These are phyloP conservation scores for Candida alai DNA, from an alignment of 805 yeast species.

Conservation along the genomic window DNA sequence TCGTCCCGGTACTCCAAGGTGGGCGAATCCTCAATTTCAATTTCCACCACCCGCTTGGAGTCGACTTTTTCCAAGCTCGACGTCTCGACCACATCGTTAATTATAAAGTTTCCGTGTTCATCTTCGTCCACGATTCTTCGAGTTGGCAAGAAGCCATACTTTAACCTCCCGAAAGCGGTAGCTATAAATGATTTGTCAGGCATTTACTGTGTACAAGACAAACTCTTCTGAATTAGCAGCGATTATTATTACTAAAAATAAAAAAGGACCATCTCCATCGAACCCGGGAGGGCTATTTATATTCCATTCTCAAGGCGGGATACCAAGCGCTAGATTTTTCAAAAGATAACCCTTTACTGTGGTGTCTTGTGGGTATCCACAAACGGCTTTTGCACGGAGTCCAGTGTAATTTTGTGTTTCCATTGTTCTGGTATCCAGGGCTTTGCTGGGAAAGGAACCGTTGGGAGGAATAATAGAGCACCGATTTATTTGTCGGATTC, in stretches of 20 bases:
- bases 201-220: neutral
- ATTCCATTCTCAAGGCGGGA: too few relatives aligned
- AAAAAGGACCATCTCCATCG: too few relatives aligned
- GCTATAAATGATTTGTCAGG: neutral
- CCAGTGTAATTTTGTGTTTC: neutral
- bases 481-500: too few relatives aligned
- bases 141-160: conserved; percentile 35
- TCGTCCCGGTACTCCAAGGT: conserved; percentile 31
- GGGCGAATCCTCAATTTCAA: conserved; percentile 4
- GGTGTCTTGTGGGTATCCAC: too few relatives aligned
- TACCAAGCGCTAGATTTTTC: too few relatives aligned
- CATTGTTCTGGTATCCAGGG: too few relatives aligned
- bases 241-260: too few relatives aligned
- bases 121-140: conserved; percentile 33
- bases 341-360: too few relatives aligned
- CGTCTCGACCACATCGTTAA: conserved; percentile 1
- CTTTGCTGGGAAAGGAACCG: too few relatives aligned
- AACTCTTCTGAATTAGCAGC: neutral
- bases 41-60: conserved; percentile 4
- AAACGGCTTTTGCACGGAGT: conserved; percentile 6
- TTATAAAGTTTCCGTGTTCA: conserved; percentile 9
- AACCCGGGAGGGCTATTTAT: too few relatives aligned
- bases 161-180: conserved; percentile 14
- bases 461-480: too few relatives aligned
- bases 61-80: conserved; percentile 3